These are phyloP conservation scores for Pythium volutum DNA, from an alignment of 352 stramenopile genomes.

Conservation along the genomic window DNA sequence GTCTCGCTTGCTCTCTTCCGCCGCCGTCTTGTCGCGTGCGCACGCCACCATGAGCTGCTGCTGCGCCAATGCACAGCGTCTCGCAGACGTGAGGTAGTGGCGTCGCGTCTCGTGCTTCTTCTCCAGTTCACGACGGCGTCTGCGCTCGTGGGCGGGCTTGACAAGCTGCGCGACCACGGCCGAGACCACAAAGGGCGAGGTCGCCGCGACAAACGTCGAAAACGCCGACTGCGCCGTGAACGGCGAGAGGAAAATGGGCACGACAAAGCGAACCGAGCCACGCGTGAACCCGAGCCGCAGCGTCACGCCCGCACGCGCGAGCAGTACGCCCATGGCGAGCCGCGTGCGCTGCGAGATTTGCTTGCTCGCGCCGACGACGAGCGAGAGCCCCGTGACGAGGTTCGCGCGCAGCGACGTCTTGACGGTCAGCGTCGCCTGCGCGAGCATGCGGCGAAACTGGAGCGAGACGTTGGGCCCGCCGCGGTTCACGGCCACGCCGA, in stretches of 20 bases:
- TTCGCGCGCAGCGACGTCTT: slow-evolving; percentile 59
- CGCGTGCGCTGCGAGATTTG: slow-evolving; percentile 59
- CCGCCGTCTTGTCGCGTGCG: slow-evolving; percentile 56
- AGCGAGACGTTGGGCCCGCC: slow-evolving; percentile 58
- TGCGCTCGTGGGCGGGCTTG: slow-evolving; percentile 59
- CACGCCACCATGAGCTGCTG: slow-evolving; percentile 70
- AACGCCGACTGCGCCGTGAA: slow-evolving; percentile 67
- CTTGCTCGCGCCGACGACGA: slow-evolving; percentile 49
- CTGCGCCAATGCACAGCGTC: slow-evolving; percentile 54
- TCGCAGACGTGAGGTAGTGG: slow-evolving; percentile 56
- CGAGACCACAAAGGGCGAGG: slow-evolving; percentile 63
- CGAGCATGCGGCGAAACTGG: slow-evolving; percentile 40
- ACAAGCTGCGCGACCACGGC: slow-evolving; percentile 65
- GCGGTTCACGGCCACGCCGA: slow-evolving; percentile 43
- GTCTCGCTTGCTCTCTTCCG: slow-evolving; percentile 37
- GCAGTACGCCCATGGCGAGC: slow-evolving; percentile 53
- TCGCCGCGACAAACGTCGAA: slow-evolving; percentile 72
- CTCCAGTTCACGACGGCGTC: slow-evolving; percentile 45
- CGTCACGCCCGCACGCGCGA: slow-evolving; percentile 55
- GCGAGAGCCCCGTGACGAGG: slow-evolving; percentile 42
- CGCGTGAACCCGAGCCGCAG: slow-evolving; percentile 71
- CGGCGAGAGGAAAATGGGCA: slow-evolving; percentile 78
- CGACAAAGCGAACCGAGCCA: slow-evolving; percentile 75
- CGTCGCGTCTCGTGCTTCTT: slow-evolving; percentile 42
- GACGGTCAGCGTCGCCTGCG: slow-evolving; percentile 31